phyloP scores from a whole-genome alignment of 108 stramenopile genomes.

The Skeletonema costatum region DNA sequence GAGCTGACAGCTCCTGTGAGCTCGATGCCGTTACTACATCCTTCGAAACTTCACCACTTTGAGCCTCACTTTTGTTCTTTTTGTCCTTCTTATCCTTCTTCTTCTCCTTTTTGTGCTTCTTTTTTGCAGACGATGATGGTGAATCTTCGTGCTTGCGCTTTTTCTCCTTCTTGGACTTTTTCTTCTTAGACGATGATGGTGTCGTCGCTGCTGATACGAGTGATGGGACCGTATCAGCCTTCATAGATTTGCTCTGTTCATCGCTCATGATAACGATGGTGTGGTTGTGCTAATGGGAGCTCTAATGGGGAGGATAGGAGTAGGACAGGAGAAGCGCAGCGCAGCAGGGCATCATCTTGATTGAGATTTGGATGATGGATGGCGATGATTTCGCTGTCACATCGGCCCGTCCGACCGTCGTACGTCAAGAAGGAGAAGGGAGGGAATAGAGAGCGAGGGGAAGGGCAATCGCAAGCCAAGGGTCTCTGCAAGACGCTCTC shows the following conservation, averaged over 20 bases:
- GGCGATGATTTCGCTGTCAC: not conserved
- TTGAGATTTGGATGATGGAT: not conserved
- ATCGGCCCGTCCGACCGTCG: too few species aligned
- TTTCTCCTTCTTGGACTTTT: constrained; percentile 38
- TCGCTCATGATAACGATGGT: not conserved
- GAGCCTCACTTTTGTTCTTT: not conserved
- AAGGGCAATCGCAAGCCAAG: too few species aligned
- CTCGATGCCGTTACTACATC: not conserved
- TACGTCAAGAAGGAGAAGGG: too few species aligned
- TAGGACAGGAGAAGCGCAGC: too few species aligned
- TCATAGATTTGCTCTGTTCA: not conserved
- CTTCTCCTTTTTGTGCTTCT: constrained; percentile 34
- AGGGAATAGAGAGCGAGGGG: too few species aligned
- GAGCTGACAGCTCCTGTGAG: constrained; percentile 1
- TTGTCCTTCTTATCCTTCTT: constrained; percentile 27
- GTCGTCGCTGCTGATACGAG: not conserved
- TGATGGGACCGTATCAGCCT: not conserved
- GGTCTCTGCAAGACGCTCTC: too few species aligned
- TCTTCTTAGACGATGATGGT: constrained; percentile 30
- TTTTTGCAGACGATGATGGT: constrained; percentile 1
- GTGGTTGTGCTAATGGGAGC: not conserved
- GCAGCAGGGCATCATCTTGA: too few species aligned
- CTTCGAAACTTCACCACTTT: not conserved
- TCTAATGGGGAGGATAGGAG: not conserved
- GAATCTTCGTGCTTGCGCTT: constrained; percentile 25